phyloP scores from a whole-genome alignment of 805 yeast species.

The Wickerhamiella vanderwaltii region DNA sequence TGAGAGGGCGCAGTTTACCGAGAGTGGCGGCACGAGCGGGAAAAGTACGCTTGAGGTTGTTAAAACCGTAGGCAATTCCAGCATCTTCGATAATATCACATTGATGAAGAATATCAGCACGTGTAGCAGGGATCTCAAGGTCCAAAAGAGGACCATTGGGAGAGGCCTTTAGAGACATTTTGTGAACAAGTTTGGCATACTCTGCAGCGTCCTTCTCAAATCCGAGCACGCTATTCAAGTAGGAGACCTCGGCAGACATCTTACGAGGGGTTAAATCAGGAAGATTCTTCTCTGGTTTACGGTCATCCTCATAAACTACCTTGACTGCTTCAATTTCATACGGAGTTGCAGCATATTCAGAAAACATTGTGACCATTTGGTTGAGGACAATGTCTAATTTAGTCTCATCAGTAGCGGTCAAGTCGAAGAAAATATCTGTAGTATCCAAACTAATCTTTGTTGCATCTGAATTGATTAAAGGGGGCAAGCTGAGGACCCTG shows the following conservation, averaged over 20 bases:
- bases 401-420: constrained; percentile 90
- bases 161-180: constrained; percentile 67
- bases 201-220: constrained; percentile 56
- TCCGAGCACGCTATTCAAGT: constrained; percentile 91
- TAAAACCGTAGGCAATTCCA: constrained; percentile 91
- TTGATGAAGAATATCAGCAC: constrained; percentile 91
- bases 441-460: constrained; percentile 81
- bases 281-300: constrained; percentile 56
- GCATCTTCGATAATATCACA: constrained; percentile 99
- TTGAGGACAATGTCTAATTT: constrained; percentile 88
- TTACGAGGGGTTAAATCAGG: constrained; percentile 62
- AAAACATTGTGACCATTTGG: constrained; percentile 90
- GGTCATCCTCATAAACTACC: constrained; percentile 63
- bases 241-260: constrained; percentile 62
- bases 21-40: constrained; percentile 62
- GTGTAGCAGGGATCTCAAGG: constrained; percentile 77
- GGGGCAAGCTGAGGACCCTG: constrained; percentile 85
- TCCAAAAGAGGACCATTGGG: constrained; percentile 41
- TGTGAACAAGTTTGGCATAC: constrained; percentile 53
- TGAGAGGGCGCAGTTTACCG: constrained; percentile 81
- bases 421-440: constrained; percentile 78
- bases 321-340: constrained; percentile 86
- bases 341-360: constrained; percentile 68
- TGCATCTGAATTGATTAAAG: constrained; percentile 85
- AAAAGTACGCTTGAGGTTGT: constrained; percentile 72